These are phyloP conservation scores for Aspergillus brunneoviolaceus DNA, from an alignment of 2,329 filamentous ascomycete species.

Conservation along the genomic window DNA sequence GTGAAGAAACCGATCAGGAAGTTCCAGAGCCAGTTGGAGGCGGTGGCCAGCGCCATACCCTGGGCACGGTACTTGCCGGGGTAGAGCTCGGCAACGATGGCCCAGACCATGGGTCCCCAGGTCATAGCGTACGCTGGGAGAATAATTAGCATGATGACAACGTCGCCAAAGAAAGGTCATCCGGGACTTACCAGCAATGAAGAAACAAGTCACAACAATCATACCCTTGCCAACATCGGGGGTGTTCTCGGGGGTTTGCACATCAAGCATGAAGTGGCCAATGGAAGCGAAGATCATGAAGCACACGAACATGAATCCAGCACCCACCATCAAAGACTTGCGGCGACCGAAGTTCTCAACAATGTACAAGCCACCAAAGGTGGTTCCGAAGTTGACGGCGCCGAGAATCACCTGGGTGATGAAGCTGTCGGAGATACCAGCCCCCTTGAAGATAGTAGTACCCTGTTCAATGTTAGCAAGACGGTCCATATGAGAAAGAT, in stretches of 20 bases:
- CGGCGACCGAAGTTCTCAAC: constrained; percentile 69
- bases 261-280: constrained; percentile 47
- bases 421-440: constrained; percentile 64
- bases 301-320: constrained; percentile 65
- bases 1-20: constrained; percentile 75
- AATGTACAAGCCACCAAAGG: constrained; percentile 66
- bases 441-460: constrained; percentile 56
- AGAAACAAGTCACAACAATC: constrained; percentile 70
- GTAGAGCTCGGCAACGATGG: constrained; percentile 47
- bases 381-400: constrained; percentile 67
- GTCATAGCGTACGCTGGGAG: constrained; percentile 60
- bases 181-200: constrained; percentile 52
- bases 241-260: constrained; percentile 43
- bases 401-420: constrained; percentile 63
- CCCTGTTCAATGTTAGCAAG: constrained; percentile 33
- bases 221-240: constrained; percentile 61
- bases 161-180: background rate
- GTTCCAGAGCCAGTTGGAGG: constrained; percentile 74
- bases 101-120: constrained; percentile 63
- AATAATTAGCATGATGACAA: background rate
- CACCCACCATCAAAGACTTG: constrained; percentile 65
- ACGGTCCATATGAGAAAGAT: background rate
- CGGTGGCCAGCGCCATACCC: constrained; percentile 75
- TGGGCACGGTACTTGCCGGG: constrained; percentile 61
- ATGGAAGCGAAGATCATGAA: constrained; percentile 64